Conservation (phyloP, 2,329 filamentous ascomycete genomes). For the Arthroderma sp. region DNA sequence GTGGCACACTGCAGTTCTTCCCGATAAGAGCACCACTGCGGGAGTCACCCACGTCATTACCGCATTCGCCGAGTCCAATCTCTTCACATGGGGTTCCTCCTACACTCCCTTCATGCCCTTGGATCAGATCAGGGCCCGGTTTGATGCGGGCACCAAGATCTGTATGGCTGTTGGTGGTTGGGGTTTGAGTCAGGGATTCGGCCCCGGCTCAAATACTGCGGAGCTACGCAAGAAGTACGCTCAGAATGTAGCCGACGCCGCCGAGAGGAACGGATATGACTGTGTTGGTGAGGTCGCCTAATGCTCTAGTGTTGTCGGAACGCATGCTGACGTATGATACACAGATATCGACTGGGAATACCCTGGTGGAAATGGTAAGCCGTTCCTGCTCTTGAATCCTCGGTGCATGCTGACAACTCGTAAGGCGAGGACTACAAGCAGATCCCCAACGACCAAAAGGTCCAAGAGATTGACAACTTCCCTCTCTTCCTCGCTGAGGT, state of each 20-base stretch:
- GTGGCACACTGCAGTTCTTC: not conserved
- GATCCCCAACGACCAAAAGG: slow-evolving; percentile 44
- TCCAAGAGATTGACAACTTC: slow-evolving; percentile 48
- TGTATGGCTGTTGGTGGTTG: slow-evolving; percentile 55
- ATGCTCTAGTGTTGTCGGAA: not conserved
- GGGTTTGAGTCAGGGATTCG: slow-evolving; percentile 51
- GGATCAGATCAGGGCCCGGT: not conserved
- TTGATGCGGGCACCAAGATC: not conserved
- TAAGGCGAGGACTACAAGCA: slow-evolving; percentile 44
- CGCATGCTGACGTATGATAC: slow-evolving; percentile 1
- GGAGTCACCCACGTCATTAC: not conserved
- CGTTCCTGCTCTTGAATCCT: slow-evolving; percentile 18
- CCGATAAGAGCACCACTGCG: not conserved
- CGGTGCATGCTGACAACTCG: not conserved
- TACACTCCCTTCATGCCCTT: slow-evolving; percentile 1
- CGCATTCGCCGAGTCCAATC: not conserved
- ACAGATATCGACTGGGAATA: slow-evolving; percentile 56
- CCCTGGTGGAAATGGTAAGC: slow-evolving; percentile 45
- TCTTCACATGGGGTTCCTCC: not conserved
- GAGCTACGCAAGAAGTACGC: slow-evolving; percentile 46
- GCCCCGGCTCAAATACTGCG: slow-evolving; percentile 39
- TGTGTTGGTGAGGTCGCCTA: slow-evolving; percentile 39
- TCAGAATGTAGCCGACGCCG: slow-evolving; percentile 49
- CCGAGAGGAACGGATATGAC: slow-evolving; percentile 50
- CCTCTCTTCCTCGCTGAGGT: slow-evolving; percentile 48